A percentile compares a stretch with the other conserved stretches of the same genome.
These are phyloP conservation scores for Arabidopsis arenosa DNA, from an alignment of 345 rosid genomes.

Conservation along the genomic window DNA sequence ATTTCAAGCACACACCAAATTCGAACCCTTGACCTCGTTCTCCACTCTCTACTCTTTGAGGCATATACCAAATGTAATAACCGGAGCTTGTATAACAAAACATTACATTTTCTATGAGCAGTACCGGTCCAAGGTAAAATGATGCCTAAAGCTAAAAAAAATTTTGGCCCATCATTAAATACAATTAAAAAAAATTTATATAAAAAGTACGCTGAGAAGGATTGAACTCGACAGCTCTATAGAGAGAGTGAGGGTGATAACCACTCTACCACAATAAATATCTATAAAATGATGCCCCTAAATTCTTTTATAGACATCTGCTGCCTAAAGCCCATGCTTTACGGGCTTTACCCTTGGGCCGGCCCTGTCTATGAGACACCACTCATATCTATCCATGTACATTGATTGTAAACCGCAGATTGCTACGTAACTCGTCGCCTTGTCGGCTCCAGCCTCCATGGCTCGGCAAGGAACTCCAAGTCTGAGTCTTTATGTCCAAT, in stretches of 20 bases:
- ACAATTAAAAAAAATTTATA: no score
- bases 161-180: no score
- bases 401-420: neutral
- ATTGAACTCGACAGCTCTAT: no score
- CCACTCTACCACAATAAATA: no score
- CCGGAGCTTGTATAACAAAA: neutral
- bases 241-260: no score
- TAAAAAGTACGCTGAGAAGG: no score
- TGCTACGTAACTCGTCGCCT: neutral
- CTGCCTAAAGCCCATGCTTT: no score
- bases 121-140: no score
- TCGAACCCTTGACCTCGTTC: neutral
- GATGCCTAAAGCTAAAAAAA: no score
- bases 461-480: slow-evolving; percentile 5
- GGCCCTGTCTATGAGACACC: neutral
- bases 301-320: no score
- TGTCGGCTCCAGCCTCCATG: neutral
- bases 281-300: no score
- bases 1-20: neutral
- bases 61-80: neutral
- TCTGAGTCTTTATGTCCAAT: neutral
- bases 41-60: neutral
- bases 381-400: neutral
- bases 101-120: neutral
- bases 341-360: no score